Evolutionary conservation across 495 filamentous ascomycete genomes (phyloP), one percentile per base, ranked within the genome.

Genomic region (Pyronema omphalodes): DNA sequence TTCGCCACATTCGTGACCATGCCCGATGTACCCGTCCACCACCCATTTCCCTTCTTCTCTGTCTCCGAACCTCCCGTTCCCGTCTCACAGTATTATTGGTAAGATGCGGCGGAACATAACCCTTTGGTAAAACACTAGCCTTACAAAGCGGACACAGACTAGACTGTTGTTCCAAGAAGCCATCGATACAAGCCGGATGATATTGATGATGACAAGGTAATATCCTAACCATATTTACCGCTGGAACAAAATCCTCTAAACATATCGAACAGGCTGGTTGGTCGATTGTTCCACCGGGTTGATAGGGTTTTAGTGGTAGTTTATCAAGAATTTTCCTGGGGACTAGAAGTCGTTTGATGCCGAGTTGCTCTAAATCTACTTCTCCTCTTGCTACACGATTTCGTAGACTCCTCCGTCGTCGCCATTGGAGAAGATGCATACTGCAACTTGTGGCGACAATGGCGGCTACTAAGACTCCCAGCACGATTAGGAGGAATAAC

Each of bases 81-180:
- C 80, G 74, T 9, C 82, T 73, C 6, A 91, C 84, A 78, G 91
- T 88, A 17, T 74, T 72, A 61, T 89, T 89, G n/a, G 86, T 93
- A 35, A 93, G 75, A 1, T 71, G 66, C 3, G 66, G 70, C 0
- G 85, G 78, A 50, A 78, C 82, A 60, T 77, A 81, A 0, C 81
- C 80, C 3, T 62, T 61, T 3, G 83, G 74, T 4, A 94, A 68
- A 54, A 85, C 81, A 44, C 73, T 80, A 44, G 77, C 73, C 61
- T 94, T 94, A 71, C 89, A 96, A 50, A 93, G 67, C 1, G 89
- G 89, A 60, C 89, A 96, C 9, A 93, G 73, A 40, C 80, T 84
- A 63, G 81, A 87, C 60, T 75, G 77, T 39, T 76, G 69, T 46
- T 71, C 69, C 41, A 95, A 70, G 58, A 86, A 88, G 9, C 75